Conservation (phyloP, 2,329 filamentous ascomycete genomes). For the Trichoderma lentiforme region DNA sequence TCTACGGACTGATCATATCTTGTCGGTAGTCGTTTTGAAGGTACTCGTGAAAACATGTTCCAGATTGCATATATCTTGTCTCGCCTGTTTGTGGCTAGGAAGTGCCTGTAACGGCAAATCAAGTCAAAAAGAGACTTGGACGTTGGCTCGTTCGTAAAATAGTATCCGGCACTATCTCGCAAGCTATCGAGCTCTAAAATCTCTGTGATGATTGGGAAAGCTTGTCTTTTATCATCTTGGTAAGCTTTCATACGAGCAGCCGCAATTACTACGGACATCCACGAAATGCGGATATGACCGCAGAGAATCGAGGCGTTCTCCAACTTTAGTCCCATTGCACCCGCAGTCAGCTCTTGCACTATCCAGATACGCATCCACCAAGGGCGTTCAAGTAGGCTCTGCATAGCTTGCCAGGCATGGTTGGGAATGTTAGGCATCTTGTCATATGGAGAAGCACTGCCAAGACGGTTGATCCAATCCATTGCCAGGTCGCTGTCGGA, state of each 20-base stretch:
- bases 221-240: not conserved
- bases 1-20: not conserved
- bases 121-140: not conserved
- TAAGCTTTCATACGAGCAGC: not conserved
- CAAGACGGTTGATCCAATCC: not conserved
- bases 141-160: not conserved
- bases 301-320: not conserved
- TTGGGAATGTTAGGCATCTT: not conserved
- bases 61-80: constrained; percentile 5
- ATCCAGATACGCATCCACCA: constrained; percentile 11
- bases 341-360: not conserved
- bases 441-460: not conserved
- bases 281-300: not conserved
- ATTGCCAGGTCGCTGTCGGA: not conserved
- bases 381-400: not conserved
- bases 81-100: not conserved
- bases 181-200: constrained; percentile 5
- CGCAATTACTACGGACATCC: not conserved
- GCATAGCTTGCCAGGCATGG: constrained; percentile 2
- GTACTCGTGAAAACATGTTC: not conserved
- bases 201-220: not conserved
- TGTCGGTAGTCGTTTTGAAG: not conserved
- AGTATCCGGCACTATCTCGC: not conserved
- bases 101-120: not conserved
- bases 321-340: not conserved